Evolutionary conservation across 2,329 filamentous ascomycete genomes (phyloP).

Genomic region (Talaromyces rugulosus): DNA sequence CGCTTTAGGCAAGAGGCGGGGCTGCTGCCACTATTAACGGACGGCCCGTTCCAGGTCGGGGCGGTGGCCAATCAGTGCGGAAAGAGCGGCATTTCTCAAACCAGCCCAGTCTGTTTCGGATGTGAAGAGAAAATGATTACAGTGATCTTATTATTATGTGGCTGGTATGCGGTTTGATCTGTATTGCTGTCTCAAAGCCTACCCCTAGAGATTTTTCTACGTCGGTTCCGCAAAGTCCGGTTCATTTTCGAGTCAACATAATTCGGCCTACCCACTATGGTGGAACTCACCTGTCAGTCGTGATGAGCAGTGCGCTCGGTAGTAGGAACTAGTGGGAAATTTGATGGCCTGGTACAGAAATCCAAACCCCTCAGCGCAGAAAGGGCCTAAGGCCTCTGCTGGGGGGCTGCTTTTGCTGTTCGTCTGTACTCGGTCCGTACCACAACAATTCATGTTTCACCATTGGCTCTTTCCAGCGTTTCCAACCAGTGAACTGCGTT

Average conservation of each 20-base stretch:
- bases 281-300: not conserved
- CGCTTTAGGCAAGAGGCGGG: not conserved
- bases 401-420: not conserved
- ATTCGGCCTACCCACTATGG: not conserved
- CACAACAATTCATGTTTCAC: not conserved
- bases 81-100: not conserved
- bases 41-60: not conserved
- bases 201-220: not conserved
- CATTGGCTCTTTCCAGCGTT: not conserved
- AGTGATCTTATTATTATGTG: not conserved
- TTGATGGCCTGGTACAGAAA: not conserved
- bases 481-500: not conserved
- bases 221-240: not conserved
- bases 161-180: not conserved
- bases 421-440: not conserved
- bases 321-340: not conserved
- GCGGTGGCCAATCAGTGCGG: not conserved
- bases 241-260: not conserved
- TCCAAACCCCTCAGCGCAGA: not conserved
- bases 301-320: not conserved
- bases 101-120: not conserved
- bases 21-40: not conserved
- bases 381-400: not conserved
- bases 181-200: not conserved
- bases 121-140: not conserved